Percentiles rank a stretch among this genome's conserved stretches.
These are phyloP conservation scores for Mycena floridula DNA, from an alignment of 768 basidiomycete genomes.

Conservation along the genomic window DNA sequence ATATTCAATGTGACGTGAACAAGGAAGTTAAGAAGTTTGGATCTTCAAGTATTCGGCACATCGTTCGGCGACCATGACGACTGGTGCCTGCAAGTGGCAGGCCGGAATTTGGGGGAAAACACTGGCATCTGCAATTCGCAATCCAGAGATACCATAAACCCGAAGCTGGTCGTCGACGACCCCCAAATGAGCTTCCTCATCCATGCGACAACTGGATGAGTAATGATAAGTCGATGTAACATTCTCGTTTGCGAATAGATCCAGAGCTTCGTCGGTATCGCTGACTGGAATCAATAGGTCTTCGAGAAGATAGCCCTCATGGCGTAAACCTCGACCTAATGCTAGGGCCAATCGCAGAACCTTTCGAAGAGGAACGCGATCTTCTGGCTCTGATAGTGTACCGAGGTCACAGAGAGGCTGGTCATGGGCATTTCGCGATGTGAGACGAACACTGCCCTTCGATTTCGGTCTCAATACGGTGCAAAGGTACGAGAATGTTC, in stretches of 20 bases:
- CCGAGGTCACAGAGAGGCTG: conserved; percentile 23
- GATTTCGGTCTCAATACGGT: conserved; percentile 16
- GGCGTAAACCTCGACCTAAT: conserved; percentile 17
- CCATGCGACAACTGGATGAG: conserved; percentile 31
- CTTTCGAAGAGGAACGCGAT: conserved; percentile 19
- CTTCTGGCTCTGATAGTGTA: conserved; percentile 18
- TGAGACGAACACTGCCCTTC: conserved; percentile 14
- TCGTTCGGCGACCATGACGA: conserved; percentile 29
- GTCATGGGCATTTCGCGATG: conserved; percentile 22
- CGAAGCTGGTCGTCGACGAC: conserved; percentile 39
- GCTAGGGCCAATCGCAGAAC: conserved; percentile 15
- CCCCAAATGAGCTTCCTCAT: conserved; percentile 24
- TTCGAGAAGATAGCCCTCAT: conserved; percentile 16
- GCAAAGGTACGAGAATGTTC: conserved; percentile 17
- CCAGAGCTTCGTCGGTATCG: conserved; percentile 23
- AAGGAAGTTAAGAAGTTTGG: too few species aligned
- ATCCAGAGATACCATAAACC: conserved; percentile 37
- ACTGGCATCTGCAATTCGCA: conserved; percentile 34
- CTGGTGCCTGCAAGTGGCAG: conserved; percentile 27
- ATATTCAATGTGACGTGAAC: too few species aligned
- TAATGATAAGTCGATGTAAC: conserved; percentile 27
- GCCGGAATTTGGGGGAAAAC: conserved; percentile 24
- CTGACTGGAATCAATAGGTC: conserved; percentile 19
- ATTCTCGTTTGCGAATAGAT: conserved; percentile 19
- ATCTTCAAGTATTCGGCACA: conserved; percentile 27